Percentiles rank a stretch among this genome's conserved stretches.
phyloP scores from a whole-genome alignment of 441 rosid species.

The Eutrema salsugineum region DNA sequence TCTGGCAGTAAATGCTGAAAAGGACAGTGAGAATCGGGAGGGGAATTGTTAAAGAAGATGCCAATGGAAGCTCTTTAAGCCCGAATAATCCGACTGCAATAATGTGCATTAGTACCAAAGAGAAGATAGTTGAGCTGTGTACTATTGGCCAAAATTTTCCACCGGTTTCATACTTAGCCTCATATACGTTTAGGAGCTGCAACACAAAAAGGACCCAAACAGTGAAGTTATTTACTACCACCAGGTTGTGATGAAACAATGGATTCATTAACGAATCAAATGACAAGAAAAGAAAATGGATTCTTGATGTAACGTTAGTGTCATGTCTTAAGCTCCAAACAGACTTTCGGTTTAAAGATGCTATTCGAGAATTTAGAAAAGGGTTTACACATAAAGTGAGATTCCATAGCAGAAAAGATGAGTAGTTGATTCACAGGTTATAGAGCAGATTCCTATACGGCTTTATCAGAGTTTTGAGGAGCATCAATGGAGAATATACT shows the following conservation, averaged over 20 bases:
- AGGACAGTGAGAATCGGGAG: slow-evolving; percentile 76
- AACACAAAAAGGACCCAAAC: slow-evolving; percentile 11
- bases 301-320: slow-evolving; percentile 26
- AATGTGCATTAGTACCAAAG: slow-evolving; percentile 80
- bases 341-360: slow-evolving; percentile 20
- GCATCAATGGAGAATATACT: slow-evolving; percentile 11
- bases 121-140: slow-evolving; percentile 73
- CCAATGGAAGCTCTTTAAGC: slow-evolving; percentile 71
- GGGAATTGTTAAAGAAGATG: slow-evolving; percentile 71
- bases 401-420: slow-evolving; percentile 16
- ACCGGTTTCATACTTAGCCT: slow-evolving; percentile 69
- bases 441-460: slow-evolving; percentile 17
- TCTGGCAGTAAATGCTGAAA: slow-evolving; percentile 82
- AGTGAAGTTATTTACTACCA: slow-evolving; percentile 1
- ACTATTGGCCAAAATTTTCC: slow-evolving; percentile 91
- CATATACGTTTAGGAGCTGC: slow-evolving; percentile 88
- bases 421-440: slow-evolving; percentile 15
- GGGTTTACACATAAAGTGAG: slow-evolving; percentile 13
- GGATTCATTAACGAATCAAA: slow-evolving; percentile 4
- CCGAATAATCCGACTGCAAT: slow-evolving; percentile 88
- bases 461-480: slow-evolving; percentile 23
- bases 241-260: slow-evolving; percentile 9
- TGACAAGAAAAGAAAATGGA: slow-evolving; percentile 15
- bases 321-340: slow-evolving; percentile 13
- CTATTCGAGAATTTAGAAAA: slow-evolving; percentile 20